A percentile compares a stretch with the other conserved stretches of the same genome.
Conservation (phyloP, 2,329 filamentous ascomycete species). For the Sarocladiaceae sp. region DNA sequence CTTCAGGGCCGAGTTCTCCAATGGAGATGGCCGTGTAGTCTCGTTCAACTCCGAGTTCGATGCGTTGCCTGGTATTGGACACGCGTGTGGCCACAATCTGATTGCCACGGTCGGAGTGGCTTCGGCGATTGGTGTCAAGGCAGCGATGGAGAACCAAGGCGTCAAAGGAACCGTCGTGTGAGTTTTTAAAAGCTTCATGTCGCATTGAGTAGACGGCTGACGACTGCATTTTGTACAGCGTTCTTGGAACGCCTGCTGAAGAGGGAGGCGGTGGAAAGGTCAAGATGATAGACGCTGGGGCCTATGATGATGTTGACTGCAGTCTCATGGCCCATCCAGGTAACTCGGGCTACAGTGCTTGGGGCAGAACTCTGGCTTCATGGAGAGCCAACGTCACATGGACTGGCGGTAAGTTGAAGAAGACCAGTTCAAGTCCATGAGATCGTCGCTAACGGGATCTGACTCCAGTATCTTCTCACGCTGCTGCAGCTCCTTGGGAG, state of each 20-base stretch:
- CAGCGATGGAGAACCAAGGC: slow-evolving; percentile 9
- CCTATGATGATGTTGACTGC: slow-evolving; percentile 30
- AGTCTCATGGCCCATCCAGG: slow-evolving; percentile 25
- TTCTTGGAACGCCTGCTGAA: slow-evolving; percentile 49
- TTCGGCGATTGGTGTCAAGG: slow-evolving; percentile 23
- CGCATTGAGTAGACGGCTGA: slow-evolving; percentile 1
- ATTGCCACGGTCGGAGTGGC: slow-evolving; percentile 43
- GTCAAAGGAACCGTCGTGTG: slow-evolving; percentile 11
- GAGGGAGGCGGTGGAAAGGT: slow-evolving; percentile 48
- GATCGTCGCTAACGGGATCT: no score
- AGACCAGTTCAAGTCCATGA: no score
- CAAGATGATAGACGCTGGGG: slow-evolving; percentile 35
- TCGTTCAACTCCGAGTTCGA: slow-evolving; percentile 35
- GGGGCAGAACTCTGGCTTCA: slow-evolving; percentile 11
- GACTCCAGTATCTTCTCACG: slow-evolving; percentile 13
- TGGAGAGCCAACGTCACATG: slow-evolving; percentile 11
- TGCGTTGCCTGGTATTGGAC: slow-evolving; percentile 42
- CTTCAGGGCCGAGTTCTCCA: slow-evolving; percentile 34
- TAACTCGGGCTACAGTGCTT: slow-evolving; percentile 10
- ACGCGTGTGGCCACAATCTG: slow-evolving; percentile 50
- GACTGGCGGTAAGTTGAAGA: slow-evolving; percentile 11
- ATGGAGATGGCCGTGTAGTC: slow-evolving; percentile 28
- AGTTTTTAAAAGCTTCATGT: not conserved
- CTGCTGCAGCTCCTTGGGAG: slow-evolving; percentile 16
- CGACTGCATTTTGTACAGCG: slow-evolving; percentile 10